Base-by-base conservation (phyloP, 2,329 filamentous ascomycete species). In the Aureobasidium musti region DNA sequence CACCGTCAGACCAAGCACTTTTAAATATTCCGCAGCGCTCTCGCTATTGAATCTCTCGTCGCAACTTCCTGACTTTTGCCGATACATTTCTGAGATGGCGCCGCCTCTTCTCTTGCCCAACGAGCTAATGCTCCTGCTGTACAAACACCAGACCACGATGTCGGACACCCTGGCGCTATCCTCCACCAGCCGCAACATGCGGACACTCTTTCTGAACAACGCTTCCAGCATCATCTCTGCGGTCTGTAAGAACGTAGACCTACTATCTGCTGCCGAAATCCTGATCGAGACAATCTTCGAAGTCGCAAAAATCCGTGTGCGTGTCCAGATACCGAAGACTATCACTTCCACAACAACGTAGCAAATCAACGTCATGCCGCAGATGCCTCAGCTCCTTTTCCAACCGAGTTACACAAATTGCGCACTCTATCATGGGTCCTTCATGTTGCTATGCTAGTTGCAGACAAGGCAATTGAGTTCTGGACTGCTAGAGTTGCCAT, bases 331-430 rank as follows among this genome's bases (percentile, higher is more conserved):
- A 5, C 5, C 17, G 47, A 30, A 17, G 47, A 30, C 13, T 23
- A 50, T 30, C 47, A 50, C 47, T 50, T 50, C 47, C 47, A 50
- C 47, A 50, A 50, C 7, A 23, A 50, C 21, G 11, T 50, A 50
- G 47, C 47, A 17, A 30, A 28, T 50, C 26, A 50, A 17, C 26
- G 14, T 23, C 19, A 50, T 26, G 5, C 4, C 23, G 26, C 11
- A 17, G 21, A 50, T 30, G 47, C 23, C 11, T 19, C 11, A 11
- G 47, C 47, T 17, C 2, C 21, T 14, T 30, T 28, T 19, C 26
- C 47, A 19, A 28, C 13, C 13, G 47, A 17, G 17, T 5, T 50
- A 26, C 26, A 23, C 13, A 5, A 30, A 6, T 17, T 50, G 14
- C 47, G 47, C 13, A 23, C 23, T 28, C 11, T 50, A 11, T 50